Conservation (phyloP, 2,329 filamentous ascomycete species). For the Fusarium sp. region DNA sequence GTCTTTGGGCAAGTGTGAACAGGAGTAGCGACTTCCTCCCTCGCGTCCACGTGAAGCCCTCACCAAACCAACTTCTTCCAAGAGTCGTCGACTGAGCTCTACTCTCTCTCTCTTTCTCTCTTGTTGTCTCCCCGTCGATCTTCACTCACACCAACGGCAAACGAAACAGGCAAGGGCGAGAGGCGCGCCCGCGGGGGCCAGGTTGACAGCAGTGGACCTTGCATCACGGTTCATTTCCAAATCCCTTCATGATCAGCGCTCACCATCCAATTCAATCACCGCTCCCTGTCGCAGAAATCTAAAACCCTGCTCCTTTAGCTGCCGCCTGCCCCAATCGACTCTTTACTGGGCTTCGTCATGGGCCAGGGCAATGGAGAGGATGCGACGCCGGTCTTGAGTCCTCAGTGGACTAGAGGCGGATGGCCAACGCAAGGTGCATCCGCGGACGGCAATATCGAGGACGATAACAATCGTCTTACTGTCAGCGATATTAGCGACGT, state of each 20-base stretch:
- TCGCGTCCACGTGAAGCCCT: conserved; percentile 3
- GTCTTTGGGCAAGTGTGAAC: conserved; percentile 5
- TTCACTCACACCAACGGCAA: conserved; percentile 22
- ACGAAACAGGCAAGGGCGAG: conserved; percentile 20
- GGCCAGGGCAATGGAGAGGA: conserved; percentile 39
- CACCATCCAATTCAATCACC: conserved; percentile 34
- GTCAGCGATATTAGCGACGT: conserved; percentile 24
- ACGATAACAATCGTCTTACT: conserved; percentile 23
- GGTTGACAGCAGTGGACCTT: conserved; percentile 42
- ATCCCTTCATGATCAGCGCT: conserved; percentile 43
- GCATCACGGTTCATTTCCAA: conserved; percentile 42
- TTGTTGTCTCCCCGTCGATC: conserved; percentile 12
- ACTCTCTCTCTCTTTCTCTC: neutral
- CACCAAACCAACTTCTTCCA: neutral
- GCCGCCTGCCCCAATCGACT: conserved; percentile 27
- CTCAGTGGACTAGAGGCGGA: conserved; percentile 35
- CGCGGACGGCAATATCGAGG: conserved; percentile 23
- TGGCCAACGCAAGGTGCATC: conserved; percentile 24
- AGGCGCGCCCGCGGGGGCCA: conserved; percentile 19
- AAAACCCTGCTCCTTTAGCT: conserved; percentile 37
- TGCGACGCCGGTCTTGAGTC: conserved; percentile 35
- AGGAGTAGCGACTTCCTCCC: conserved; percentile 4
- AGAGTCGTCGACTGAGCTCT: neutral
- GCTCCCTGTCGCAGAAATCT: conserved; percentile 37
- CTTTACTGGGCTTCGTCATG: conserved; percentile 38